Percentiles rank a stretch among this genome's conserved stretches.
Evolutionary conservation across 257 asterid genomes (phyloP).

Genomic region (Salvia hispanica): DNA sequence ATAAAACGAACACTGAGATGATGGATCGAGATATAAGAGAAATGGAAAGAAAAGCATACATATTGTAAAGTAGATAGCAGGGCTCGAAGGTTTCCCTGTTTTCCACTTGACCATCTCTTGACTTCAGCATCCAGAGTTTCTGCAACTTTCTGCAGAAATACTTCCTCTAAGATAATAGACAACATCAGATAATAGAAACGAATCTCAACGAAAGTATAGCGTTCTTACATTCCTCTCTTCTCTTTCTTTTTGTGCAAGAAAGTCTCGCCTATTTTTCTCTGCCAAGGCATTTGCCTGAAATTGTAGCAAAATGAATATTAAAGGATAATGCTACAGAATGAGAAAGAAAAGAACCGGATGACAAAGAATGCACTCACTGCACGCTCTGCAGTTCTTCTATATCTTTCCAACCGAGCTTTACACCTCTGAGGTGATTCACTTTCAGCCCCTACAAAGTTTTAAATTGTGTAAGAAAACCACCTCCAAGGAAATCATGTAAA

Average conservation of each 20-base stretch:
- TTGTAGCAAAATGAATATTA: conserved; percentile 24
- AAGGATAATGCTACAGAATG: conserved; percentile 3
- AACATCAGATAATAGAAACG: conserved; percentile 28
- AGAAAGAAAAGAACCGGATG: conserved; percentile 23
- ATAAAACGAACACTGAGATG: not conserved
- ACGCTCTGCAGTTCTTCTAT: conserved; percentile 88
- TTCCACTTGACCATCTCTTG: conserved; percentile 92
- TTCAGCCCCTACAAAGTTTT: conserved; percentile 62
- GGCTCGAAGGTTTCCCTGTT: conserved; percentile 91
- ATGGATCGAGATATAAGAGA: conserved; percentile 2
- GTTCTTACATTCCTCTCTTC: conserved; percentile 78
- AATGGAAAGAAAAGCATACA: conserved; percentile 52
- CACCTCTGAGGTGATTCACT: conserved; percentile 87
- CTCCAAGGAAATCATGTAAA: conserved; percentile 18
- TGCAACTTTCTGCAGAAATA: conserved; percentile 73
- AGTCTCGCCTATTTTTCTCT: conserved; percentile 94
- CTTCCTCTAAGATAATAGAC: conserved; percentile 36
- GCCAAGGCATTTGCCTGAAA: conserved; percentile 94
- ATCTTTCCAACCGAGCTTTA: conserved; percentile 93
- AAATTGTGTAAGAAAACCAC: conserved; percentile 34
- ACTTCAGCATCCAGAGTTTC: conserved; percentile 86
- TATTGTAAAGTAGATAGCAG: conserved; percentile 94
- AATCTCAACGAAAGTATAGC: conserved; percentile 30
- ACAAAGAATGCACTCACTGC: conserved; percentile 62
- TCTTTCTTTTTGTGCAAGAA: conserved; percentile 82